These are phyloP conservation scores for Cerrena zonata DNA, from an alignment of 1,284 basidiomycete species.

Conservation along the genomic window DNA sequence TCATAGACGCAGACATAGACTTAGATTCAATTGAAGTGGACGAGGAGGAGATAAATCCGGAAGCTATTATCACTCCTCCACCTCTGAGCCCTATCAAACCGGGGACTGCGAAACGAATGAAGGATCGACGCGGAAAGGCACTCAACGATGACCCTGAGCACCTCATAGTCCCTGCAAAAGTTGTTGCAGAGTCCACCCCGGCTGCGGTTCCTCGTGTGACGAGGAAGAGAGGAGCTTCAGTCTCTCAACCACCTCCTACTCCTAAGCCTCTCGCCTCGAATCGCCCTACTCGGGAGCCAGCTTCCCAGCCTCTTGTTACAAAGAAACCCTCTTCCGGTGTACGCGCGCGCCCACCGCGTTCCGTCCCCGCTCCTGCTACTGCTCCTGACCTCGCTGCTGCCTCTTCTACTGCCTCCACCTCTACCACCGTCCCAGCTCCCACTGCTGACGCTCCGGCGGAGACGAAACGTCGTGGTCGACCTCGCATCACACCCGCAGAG, in stretches of 20 bases:
- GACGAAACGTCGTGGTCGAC: slow-evolving; percentile 22
- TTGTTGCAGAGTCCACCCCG: not conserved
- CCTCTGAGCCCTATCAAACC: slow-evolving; percentile 22
- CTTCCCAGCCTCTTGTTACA: not conserved
- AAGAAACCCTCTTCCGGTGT: not conserved
- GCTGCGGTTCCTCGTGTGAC: not conserved
- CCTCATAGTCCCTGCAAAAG: slow-evolving; percentile 6
- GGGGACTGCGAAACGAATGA: slow-evolving; percentile 32
- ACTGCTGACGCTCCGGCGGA: slow-evolving; percentile 1
- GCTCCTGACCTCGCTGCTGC: not conserved
- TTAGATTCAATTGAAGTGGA: slow-evolving; percentile 29
- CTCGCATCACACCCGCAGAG: slow-evolving; percentile 23
- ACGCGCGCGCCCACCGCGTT: not conserved
- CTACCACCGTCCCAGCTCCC: not conserved
- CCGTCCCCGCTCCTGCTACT: slow-evolving; percentile 5
- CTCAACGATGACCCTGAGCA: slow-evolving; percentile 14
- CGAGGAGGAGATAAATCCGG: not conserved
- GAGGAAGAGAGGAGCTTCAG: no score
- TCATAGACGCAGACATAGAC: slow-evolving; percentile 6
- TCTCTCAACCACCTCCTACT: not conserved
- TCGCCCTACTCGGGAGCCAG: not conserved
- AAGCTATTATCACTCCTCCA: slow-evolving; percentile 12
- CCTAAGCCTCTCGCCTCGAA: not conserved
- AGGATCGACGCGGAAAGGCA: slow-evolving; percentile 30
- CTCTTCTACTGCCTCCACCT: not conserved